Percentiles rank a stretch among this genome's conserved stretches.
phyloP scores from a whole-genome alignment of 176 grass and related monocot species.

The Dendrocalamus sinicus region DNA sequence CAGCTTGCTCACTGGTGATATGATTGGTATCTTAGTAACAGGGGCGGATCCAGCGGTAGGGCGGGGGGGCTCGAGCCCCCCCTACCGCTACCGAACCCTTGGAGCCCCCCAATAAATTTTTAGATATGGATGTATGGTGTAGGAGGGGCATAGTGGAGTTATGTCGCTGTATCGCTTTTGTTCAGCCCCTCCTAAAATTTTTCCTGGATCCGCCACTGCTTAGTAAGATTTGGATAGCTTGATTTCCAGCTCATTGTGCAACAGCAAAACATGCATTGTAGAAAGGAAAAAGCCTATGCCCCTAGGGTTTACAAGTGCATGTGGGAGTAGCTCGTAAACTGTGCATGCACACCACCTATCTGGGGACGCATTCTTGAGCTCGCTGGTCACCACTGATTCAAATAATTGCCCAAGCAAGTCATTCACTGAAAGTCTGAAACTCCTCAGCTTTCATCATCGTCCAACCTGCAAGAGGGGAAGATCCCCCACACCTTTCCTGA shows the following conservation, averaged over 20 bases:
- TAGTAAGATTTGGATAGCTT: neutral
- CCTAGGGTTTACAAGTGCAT: constrained; percentile 45
- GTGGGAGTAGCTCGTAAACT: constrained; percentile 37
- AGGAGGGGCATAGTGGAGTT: too few relatives aligned
- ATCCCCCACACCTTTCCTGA: constrained; percentile 52
- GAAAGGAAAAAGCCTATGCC: constrained; percentile 28
- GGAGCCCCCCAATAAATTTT: too few relatives aligned
- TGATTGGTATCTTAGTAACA: neutral
- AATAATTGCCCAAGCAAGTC: constrained; percentile 49
- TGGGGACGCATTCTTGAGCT: constrained; percentile 20
- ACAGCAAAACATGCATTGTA: constrained; percentile 38
- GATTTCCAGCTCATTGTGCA: constrained; percentile 26
- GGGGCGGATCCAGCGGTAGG: too few relatives aligned
- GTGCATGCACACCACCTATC: constrained; percentile 41
- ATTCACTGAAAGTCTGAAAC: neutral
- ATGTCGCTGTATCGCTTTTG: too few relatives aligned
- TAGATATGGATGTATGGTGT: too few relatives aligned
- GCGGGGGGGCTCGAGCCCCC: too few relatives aligned
- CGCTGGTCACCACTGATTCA: neutral
- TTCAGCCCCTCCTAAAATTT: too few relatives aligned
- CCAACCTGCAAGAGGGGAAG: constrained; percentile 45
- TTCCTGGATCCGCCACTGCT: too few relatives aligned
- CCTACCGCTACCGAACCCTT: too few relatives aligned
- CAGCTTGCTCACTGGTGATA: neutral
- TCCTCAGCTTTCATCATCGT: constrained; percentile 42